Conservation (phyloP, 352 stramenopile genomes). For the Pythium phragmiticola region DNA sequence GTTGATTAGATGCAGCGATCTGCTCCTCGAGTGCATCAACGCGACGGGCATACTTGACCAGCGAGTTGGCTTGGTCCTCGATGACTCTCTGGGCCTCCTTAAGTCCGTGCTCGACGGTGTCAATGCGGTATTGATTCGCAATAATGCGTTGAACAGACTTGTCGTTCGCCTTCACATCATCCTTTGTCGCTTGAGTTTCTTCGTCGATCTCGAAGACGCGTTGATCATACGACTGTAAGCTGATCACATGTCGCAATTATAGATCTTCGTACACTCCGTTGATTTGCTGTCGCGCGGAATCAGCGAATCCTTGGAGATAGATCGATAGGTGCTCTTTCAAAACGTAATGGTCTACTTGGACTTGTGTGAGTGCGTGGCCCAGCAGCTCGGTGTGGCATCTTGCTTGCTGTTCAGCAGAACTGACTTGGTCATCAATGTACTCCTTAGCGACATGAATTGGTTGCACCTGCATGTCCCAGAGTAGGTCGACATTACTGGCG, state of each 20-base stretch:
- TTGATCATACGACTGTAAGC: neutral
- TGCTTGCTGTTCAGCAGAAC: neutral
- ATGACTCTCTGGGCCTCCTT: neutral
- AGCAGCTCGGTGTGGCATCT: neutral
- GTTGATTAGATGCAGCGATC: too few relatives aligned
- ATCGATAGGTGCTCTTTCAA: neutral
- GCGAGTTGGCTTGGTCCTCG: neutral
- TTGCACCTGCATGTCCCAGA: neutral
- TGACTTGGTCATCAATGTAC: neutral
- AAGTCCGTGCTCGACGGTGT: neutral
- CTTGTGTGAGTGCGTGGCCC: neutral
- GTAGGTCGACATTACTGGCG: neutral
- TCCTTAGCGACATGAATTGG: neutral
- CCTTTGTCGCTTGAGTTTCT: neutral
- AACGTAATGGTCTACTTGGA: neutral
- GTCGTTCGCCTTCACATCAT: neutral
- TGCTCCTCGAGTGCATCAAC: too few relatives aligned
- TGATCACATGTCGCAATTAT: neutral
- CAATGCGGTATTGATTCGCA: neutral
- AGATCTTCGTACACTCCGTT: neutral
- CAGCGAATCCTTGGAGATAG: neutral
- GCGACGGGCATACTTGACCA: too few relatives aligned
- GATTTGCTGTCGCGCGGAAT: neutral
- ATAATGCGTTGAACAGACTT: neutral
- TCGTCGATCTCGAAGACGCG: neutral